Evolutionary conservation across 495 filamentous ascomycete species (phyloP), one percentile per base, ranked within the genome.

Genomic region (Schizothecium vesticola): DNA sequence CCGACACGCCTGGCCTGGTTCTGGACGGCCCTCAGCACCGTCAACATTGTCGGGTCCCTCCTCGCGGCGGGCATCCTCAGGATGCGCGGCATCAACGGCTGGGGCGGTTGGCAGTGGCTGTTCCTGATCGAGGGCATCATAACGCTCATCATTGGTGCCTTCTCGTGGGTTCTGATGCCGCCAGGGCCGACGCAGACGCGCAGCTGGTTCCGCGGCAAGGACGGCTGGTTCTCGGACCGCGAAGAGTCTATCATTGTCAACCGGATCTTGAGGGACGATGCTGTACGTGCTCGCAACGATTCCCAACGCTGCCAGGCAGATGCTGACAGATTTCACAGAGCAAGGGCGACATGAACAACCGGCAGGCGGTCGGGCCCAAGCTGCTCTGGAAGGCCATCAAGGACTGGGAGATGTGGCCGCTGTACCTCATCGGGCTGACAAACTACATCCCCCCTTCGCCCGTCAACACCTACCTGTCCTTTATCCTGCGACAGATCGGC

Each of bases 341-440:
- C 63, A 90, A 89, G 73, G 87, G 85, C 25, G 81, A 85, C 65
- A 89, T 89, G 87, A 84, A 89, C 77, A 90, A 89, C 69, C 73
- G 77, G 3, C 79, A 88, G 71, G 79, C 80, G 0, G 79, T 89
- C 8, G 81, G 78, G 0, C 79, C 77, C 1, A 66, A 63, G 16
- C 69, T 80, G n/a, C 72, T 90, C 43, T 84, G 80, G 71, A 79
- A 82, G 36, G 78, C 80, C 0, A 65, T 86, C 56, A 77, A 74
- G 43, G 86, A 90, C 69, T 86, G 79, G 74, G 83, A 89, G 64
- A 76, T 88, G 72, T 89, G 87, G 87, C 85, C 83, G 25, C 73
- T 89, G 0, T 89, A 89, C 65, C 66, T 85, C 11, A 73, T 87
- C 31, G 85, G 86, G 10, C 69, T 90, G 3, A 80, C 79, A 12